Evolutionary conservation across 345 rosid genomes (phyloP).

Genomic region (Leavenworthia alabamica): DNA sequence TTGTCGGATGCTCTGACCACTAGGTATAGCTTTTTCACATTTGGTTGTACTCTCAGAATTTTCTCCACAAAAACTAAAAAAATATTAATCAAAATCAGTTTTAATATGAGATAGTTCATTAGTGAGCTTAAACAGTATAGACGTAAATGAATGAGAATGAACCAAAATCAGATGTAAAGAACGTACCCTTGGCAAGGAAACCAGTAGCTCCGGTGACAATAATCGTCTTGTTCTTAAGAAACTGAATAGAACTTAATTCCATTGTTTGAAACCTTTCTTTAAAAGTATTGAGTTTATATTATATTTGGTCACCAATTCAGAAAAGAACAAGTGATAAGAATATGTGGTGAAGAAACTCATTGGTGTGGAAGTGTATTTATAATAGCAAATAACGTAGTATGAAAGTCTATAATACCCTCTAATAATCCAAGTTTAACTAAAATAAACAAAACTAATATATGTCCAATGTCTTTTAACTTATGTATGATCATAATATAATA

Average conservation of each 20-base stretch:
- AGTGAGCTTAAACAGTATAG: not conserved
- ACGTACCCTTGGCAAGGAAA: slow-evolving; percentile 32
- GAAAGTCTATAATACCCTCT: slow-evolving; percentile 14
- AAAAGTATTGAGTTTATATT: not conserved
- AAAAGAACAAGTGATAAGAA: not conserved
- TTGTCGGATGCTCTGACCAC: slow-evolving; percentile 69
- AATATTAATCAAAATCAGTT: not conserved
- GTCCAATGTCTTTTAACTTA: slow-evolving; percentile 3
- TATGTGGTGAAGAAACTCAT: not conserved
- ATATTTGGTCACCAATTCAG: not conserved
- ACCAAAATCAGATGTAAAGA: not conserved
- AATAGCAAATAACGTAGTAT: not conserved
- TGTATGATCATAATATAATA: not conserved
- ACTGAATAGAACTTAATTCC: slow-evolving; percentile 16
- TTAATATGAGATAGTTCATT: not conserved
- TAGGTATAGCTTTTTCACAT: slow-evolving; percentile 75
- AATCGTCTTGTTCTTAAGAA: slow-evolving; percentile 30
- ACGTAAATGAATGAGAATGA: not conserved
- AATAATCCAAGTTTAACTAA: not conserved
- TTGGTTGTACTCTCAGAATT: slow-evolving; percentile 71
- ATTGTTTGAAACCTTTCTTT: not conserved
- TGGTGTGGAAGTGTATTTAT: slow-evolving; percentile 4
- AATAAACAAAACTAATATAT: not conserved
- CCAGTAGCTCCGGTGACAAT: slow-evolving; percentile 34
- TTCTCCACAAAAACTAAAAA: slow-evolving; percentile 78